These are phyloP conservation scores for Ogataea saltuana DNA, from an alignment of 805 yeast genomes.

Conservation along the genomic window DNA sequence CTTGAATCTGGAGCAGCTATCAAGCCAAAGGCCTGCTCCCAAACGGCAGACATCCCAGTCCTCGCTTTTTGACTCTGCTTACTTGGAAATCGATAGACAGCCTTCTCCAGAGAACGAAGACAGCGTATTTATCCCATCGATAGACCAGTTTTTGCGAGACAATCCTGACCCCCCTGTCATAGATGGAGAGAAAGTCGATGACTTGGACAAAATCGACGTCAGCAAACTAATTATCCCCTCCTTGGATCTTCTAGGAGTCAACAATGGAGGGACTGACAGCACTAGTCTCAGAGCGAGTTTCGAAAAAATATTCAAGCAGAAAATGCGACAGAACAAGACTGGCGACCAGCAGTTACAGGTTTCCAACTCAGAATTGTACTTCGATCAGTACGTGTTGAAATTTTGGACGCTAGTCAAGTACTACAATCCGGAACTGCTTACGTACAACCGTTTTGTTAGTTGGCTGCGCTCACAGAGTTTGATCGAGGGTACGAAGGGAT, in stretches of 20 bases:
- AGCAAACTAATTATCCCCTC: constrained; percentile 18
- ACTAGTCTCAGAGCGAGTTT: constrained; percentile 9
- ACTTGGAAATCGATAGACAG: constrained; percentile 3
- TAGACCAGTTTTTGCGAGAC: constrained; percentile 29
- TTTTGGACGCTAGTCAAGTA: constrained; percentile 28
- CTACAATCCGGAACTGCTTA: constrained; percentile 26
- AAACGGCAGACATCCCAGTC: no score
- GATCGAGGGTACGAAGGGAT: constrained; percentile 2
- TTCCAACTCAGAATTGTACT: constrained; percentile 24
- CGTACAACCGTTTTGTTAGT: constrained; percentile 16
- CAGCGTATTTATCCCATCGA: constrained; percentile 23
- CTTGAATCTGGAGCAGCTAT: constrained; percentile 3
- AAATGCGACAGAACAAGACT: not conserved
- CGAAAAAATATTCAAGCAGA: constrained; percentile 8
- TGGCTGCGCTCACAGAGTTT: constrained; percentile 15
- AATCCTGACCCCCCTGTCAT: constrained; percentile 20
- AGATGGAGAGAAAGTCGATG: constrained; percentile 11
- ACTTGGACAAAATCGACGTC: constrained; percentile 17
- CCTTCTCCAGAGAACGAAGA: constrained; percentile 2
- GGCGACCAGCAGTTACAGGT: constrained; percentile 13
- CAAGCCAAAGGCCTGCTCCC: not conserved
- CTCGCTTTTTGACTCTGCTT: constrained; percentile 19
- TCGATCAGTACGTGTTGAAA: constrained; percentile 21
- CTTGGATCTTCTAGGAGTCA: constrained; percentile 10
- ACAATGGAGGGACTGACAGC: constrained; percentile 3